phyloP scores from a whole-genome alignment of 2,329 filamentous ascomycete species.

The Arthrobotrys sinensis region DNA sequence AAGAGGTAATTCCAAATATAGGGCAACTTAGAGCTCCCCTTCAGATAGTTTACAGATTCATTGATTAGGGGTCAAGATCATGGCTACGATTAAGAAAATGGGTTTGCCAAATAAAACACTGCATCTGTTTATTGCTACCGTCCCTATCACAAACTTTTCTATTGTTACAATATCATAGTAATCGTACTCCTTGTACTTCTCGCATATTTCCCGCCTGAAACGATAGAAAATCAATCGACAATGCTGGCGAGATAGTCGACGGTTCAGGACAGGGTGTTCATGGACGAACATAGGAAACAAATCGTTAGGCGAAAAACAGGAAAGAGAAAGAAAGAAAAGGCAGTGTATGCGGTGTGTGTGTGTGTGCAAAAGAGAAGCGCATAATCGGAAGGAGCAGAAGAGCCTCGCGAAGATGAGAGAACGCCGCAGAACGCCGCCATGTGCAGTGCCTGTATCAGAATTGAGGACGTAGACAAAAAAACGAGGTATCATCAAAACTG shows the following conservation, averaged over 20 bases:
- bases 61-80: no score
- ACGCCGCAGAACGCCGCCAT: constrained; percentile 56
- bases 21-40: no score
- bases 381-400: not conserved
- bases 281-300: constrained; percentile 19
- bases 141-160: constrained; percentile 8
- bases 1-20: no score
- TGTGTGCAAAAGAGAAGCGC: not conserved
- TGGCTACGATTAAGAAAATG: no score
- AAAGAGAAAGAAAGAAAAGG: constrained; percentile 9
- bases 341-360: not conserved
- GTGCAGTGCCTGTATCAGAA: constrained; percentile 52
- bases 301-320: constrained; percentile 53
- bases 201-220: not conserved
- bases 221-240: constrained; percentile 47
- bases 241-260: not conserved
- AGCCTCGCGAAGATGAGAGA: not conserved
- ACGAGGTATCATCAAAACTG: constrained; percentile 43
- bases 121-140: not conserved
- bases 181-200: constrained; percentile 8
- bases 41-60: no score
- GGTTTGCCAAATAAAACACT: not conserved
- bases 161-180: constrained; percentile 15
- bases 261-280: not conserved
- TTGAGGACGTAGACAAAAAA: constrained; percentile 23